phyloP scores from a whole-genome alignment of 306 rosid species.

The Canavalia ensiformis region DNA sequence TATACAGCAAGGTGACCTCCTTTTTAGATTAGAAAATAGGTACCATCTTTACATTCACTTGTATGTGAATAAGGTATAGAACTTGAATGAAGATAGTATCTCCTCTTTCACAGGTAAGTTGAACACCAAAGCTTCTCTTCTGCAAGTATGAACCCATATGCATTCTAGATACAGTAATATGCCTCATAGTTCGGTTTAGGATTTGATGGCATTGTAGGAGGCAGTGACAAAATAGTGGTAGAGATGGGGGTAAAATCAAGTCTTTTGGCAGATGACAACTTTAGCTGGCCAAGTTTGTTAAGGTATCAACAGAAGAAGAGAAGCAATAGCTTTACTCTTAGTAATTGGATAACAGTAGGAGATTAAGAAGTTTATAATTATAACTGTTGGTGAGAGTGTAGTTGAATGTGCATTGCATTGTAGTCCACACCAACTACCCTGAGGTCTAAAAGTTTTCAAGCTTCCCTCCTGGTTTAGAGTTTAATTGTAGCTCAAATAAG shows the following conservation, averaged over 20 bases:
- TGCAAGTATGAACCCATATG: not conserved
- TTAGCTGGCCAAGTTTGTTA: conserved; percentile 18
- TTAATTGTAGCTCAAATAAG: conserved; percentile 8
- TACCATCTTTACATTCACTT: not conserved
- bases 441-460: not conserved
- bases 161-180: conserved; percentile 12
- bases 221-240: conserved; percentile 3
- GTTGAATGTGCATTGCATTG: conserved; percentile 2
- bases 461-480: conserved; percentile 15
- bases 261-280: conserved; percentile 22
- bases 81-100: conserved; percentile 13
- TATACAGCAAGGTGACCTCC: conserved; percentile 2
- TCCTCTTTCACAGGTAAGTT: conserved; percentile 29
- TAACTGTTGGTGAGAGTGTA: conserved; percentile 2
- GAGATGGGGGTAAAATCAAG: not conserved
- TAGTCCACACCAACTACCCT: conserved; percentile 1
- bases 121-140: conserved; percentile 3
- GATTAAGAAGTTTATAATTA: conserved; percentile 1
- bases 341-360: not conserved
- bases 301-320: not conserved
- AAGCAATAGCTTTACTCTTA: not conserved
- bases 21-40: conserved; percentile 3
- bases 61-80: not conserved
- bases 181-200: conserved; percentile 18
- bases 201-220: conserved; percentile 19